Evolutionary conservation across 768 basidiomycete species (phyloP).

Genomic region (Boletus fagicola): DNA sequence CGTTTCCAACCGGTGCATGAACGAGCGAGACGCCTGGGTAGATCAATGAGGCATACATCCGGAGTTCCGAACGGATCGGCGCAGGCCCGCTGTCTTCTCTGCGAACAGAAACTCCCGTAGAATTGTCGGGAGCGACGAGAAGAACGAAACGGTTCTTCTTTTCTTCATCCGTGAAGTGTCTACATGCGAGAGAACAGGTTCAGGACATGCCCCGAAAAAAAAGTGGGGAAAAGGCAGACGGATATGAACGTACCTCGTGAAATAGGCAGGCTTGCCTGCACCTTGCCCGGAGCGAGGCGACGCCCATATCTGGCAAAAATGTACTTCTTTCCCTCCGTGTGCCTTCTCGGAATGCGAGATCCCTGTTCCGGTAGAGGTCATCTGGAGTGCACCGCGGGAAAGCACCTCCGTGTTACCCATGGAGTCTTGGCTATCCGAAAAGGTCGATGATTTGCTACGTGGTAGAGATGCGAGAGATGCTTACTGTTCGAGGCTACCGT

Average conservation of each 20-base stretch:
- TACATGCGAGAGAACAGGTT: conserved; percentile 9
- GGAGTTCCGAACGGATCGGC: conserved; percentile 68
- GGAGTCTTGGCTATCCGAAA: conserved; percentile 67
- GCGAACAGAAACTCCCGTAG: conserved; percentile 53
- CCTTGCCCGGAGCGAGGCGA: conserved; percentile 39
- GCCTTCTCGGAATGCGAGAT: conserved; percentile 79
- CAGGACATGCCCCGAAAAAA: neutral
- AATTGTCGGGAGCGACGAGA: conserved; percentile 72
- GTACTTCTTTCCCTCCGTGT: conserved; percentile 45
- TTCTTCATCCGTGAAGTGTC: conserved; percentile 77
- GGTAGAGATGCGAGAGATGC: conserved; percentile 20
- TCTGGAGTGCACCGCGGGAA: conserved; percentile 84
- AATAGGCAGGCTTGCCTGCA: conserved; percentile 65
- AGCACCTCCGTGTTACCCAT: conserved; percentile 91
- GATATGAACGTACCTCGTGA: conserved; percentile 52
- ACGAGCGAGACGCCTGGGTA: conserved; percentile 51
- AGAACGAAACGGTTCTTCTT: conserved; percentile 71
- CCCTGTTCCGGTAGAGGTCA: conserved; percentile 90
- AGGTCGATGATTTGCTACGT: neutral
- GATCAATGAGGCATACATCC: conserved; percentile 76
- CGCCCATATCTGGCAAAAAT: conserved; percentile 76
- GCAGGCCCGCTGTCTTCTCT: conserved; percentile 78
- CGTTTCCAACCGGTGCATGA: conserved; percentile 44
- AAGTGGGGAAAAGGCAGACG: neutral
- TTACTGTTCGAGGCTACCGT: conserved; percentile 79